Evolutionary conservation across 176 grass and related monocot species (phyloP).

Genomic region (Aechmea fasciata): DNA sequence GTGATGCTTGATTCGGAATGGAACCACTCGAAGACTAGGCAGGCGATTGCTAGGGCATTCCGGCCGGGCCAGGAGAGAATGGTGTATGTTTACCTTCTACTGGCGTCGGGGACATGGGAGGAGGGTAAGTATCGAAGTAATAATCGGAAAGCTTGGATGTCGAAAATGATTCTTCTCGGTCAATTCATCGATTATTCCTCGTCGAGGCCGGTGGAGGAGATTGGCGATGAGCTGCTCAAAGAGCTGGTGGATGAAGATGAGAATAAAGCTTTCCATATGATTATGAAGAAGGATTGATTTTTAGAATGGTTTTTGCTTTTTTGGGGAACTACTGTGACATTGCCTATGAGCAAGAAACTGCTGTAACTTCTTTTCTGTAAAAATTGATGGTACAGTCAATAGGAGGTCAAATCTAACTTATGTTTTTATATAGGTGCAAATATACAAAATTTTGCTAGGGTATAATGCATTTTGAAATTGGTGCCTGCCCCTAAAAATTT

Average conservation of each 20-base stretch:
- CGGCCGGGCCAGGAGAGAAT: conserved; percentile 68
- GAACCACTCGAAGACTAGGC: conserved; percentile 89
- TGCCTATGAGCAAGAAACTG: too few relatives aligned
- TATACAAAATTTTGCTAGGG: too few relatives aligned
- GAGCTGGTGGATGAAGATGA: conserved; percentile 67
- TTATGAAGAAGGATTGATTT: conserved; percentile 46
- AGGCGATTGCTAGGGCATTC: conserved; percentile 88
- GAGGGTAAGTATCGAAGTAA: conserved; percentile 68
- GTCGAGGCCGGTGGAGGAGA: conserved; percentile 17
- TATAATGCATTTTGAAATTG: too few relatives aligned
- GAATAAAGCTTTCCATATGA: conserved; percentile 37
- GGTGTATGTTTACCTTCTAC: conserved; percentile 73
- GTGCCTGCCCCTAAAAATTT: too few relatives aligned
- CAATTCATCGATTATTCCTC: conserved; percentile 27
- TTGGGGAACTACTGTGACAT: too few relatives aligned
- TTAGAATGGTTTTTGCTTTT: neutral
- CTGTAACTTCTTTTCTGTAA: too few relatives aligned
- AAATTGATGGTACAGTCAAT: too few relatives aligned
- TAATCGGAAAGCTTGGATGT: conserved; percentile 63
- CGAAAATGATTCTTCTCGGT: conserved; percentile 69
- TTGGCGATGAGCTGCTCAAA: conserved; percentile 52
- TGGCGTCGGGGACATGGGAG: conserved; percentile 74
- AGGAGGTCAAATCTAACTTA: too few relatives aligned
- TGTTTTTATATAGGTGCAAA: too few relatives aligned
- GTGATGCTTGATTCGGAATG: conserved; percentile 93